phyloP scores from a whole-genome alignment of 768 basidiomycete genomes.

The Gymnopilus dilepis region DNA sequence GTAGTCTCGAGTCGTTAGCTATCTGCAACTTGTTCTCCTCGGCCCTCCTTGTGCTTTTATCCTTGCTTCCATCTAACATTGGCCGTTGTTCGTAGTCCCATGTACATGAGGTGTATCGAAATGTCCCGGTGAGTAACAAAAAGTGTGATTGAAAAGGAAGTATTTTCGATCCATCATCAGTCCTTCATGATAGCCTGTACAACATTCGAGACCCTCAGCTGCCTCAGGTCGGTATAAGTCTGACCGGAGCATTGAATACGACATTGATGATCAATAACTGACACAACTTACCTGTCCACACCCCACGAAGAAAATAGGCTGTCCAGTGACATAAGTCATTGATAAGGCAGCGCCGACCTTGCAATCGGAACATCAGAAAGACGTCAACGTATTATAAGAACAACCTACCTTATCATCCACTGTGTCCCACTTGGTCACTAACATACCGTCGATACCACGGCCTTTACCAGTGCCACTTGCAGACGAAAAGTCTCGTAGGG shows the following conservation, averaged over 20 bases:
- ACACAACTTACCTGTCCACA: slow-evolving; percentile 82
- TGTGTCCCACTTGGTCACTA: slow-evolving; percentile 99
- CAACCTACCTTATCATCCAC: slow-evolving; percentile 89
- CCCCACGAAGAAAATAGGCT: slow-evolving; percentile 97
- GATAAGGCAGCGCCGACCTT: slow-evolving; percentile 98
- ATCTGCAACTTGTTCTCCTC: too few relatives aligned
- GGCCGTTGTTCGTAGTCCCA: background rate
- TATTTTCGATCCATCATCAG: slow-evolving; percentile 34
- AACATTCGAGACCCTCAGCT: slow-evolving; percentile 89
- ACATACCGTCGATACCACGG: slow-evolving; percentile 97
- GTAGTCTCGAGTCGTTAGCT: too few relatives aligned
- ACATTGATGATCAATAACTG: background rate
- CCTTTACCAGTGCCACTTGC: slow-evolving; percentile 69
- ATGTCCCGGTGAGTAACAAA: background rate
- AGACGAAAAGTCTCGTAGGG: slow-evolving; percentile 89
- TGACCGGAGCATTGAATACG: slow-evolving; percentile 37
- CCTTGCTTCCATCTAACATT: too few relatives aligned
- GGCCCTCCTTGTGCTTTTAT: too few relatives aligned
- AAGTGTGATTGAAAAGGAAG: too few relatives aligned
- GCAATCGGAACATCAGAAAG: slow-evolving; percentile 10
- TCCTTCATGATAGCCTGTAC: slow-evolving; percentile 91
- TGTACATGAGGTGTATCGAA: too few relatives aligned
- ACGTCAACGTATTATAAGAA: slow-evolving; percentile 7
- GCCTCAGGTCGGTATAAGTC: slow-evolving; percentile 96
- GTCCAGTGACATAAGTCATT: slow-evolving; percentile 99